A percentile compares a stretch with the other conserved stretches of the same genome.
Conservation (phyloP, 1,284 basidiomycete genomes). For the Porphyrellus sp. region DNA sequence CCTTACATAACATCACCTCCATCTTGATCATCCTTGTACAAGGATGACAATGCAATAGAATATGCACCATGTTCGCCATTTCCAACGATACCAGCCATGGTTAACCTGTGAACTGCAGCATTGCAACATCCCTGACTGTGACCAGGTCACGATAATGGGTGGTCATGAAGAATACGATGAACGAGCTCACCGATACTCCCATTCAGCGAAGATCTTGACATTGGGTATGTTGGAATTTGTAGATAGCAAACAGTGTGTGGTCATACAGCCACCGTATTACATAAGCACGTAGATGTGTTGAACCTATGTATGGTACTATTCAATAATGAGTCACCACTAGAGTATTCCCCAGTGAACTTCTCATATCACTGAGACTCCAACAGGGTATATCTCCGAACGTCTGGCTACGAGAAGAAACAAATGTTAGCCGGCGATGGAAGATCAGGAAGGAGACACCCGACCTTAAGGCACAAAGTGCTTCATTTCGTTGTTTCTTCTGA, state of each 20-base stretch:
- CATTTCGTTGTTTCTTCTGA: neutral
- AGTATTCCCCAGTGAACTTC: too few relatives aligned
- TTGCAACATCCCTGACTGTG: slow-evolving; percentile 14
- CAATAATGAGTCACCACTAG: too few relatives aligned
- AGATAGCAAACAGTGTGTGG: slow-evolving; percentile 13
- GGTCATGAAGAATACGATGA: neutral
- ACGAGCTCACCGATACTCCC: slow-evolving; percentile 16
- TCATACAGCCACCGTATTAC: too few relatives aligned
- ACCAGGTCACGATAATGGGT: neutral
- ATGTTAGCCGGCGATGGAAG: neutral
- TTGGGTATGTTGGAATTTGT: slow-evolving; percentile 23
- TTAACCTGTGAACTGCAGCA: slow-evolving; percentile 19
- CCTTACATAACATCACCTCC: slow-evolving; percentile 29
- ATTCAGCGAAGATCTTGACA: slow-evolving; percentile 19
- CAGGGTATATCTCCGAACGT: slow-evolving; percentile 16
- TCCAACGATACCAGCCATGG: slow-evolving; percentile 24
- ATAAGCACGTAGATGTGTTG: too few relatives aligned
- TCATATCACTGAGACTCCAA: too few relatives aligned
- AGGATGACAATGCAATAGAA: slow-evolving; percentile 24
- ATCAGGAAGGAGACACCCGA: slow-evolving; percentile 3
- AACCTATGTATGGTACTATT: too few relatives aligned
- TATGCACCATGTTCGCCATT: slow-evolving; percentile 7
- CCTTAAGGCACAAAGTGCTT: slow-evolving; percentile 6
- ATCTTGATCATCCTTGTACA: slow-evolving; percentile 28
- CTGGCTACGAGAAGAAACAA: neutral